Evolutionary conservation across 139 green algal genomes (phyloP), one percentile per base, ranked within the genome.

Genomic region (Chlorella sorokiniana): DNA sequence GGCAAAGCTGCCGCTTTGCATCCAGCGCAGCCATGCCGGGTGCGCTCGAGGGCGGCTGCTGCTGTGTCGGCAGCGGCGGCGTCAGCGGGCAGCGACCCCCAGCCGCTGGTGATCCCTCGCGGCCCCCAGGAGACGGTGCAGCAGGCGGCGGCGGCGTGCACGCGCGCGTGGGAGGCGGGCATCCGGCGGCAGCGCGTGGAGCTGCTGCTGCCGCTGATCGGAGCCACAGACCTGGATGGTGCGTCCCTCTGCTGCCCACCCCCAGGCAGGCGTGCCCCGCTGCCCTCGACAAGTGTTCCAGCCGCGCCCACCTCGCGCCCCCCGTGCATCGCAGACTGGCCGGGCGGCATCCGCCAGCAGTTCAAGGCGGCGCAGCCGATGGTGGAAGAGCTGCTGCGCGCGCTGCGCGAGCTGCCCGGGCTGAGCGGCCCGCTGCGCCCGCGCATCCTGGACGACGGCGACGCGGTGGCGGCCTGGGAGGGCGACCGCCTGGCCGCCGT

Each of bases 171-270:
- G 67, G 78, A 86, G 1, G 88, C 86, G 29, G 94, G 94, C 9
- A 65, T 92, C 1, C 86, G 54, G 29, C 86, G 89, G 0, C 93
- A 97, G 67, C 83, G 84, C 0, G 61, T 98, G 9, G 94, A 98
- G 76, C 81, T 98, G 52, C 84, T 96, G 52, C 89, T 98, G 37
- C 95, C 94, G 14, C 83, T 98, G 14, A 98, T 97, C 78, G 95
- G 95, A 5, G 95, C 95, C 11, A 97, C 94, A 3, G 95, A 98
- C 82, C 76, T 98, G 4, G 95, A 98, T 72, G 95, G n/a, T n/a
- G n/a, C n/a, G n/a, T n/a, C n/a, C n/a, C n/a, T n/a, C n/a, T n/a
- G n/a, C n/a, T n/a, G n/a, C n/a, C n/a, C n/a, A n/a, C n/a, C n/a
- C n/a, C n/a, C n/a, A n/a, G n/a, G n/a, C n/a, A n/a, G n/a, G n/a